Base-by-base conservation (phyloP, 2,329 filamentous ascomycete species). In the Neocucurbitaria cava region DNA sequence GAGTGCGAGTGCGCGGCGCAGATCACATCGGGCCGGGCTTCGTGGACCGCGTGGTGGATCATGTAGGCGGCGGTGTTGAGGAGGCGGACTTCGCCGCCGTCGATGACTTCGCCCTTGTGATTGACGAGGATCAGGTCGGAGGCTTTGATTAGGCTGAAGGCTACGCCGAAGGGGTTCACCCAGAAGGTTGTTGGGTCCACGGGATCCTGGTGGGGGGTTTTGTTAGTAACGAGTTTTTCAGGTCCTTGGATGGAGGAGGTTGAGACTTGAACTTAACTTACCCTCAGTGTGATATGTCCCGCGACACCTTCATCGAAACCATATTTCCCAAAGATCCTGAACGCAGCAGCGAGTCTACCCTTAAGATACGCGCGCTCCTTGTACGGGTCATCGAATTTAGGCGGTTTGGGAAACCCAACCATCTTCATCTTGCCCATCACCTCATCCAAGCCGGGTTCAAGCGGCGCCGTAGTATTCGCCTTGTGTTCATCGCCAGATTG, bases 81-180 rank as follows among this genome's bases (percentile, higher is more conserved):
- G 20, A 75, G 54, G 18, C 71, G 61, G 24, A 64, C 66, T 41
- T 66, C 63, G 9, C 87, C 87, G 3, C 87, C 87, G 10, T 85
- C 87, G 28, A 90, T 82, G 21, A 90, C 81, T 21, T 84, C 76
- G 1, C 88, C 88, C 0, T 81, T 70, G 46, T 85, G 79, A 62
- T 88, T 80, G 1, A 90, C 87, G 15, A 83, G 84, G 49, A 90
- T 89, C n/a, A 91, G 79, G 59, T 90, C 87, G 0, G 85, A 87
- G 0, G 82, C 80, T 52, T 85, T 87, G 39, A 90, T 83, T 49
- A 85, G 76, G 5, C 82, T 83, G 74, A 88, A 89, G 2, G 84
- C 81, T 1, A 85, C 80, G 10, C 86, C 86, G 51, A 89, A 87
- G 0, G 87, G 87, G 61, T 89, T 89, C 4, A 89, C 85, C 87